These are phyloP conservation scores for Skeletonema potamos DNA, from an alignment of 108 stramenopile genomes.

Conservation along the genomic window DNA sequence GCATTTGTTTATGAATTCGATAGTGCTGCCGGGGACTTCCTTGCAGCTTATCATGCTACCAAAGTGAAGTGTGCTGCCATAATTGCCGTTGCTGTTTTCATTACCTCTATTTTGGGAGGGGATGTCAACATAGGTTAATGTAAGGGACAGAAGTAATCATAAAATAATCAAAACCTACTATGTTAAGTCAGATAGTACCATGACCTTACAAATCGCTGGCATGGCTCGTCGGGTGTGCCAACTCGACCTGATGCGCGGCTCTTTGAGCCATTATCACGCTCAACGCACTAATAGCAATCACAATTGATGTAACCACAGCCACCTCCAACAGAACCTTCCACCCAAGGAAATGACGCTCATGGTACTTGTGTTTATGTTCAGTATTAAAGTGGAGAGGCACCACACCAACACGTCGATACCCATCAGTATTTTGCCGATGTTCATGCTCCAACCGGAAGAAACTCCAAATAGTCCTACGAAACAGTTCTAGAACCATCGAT, in stretches of 20 bases:
- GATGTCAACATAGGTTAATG: too few species aligned
- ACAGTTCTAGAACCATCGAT: conserved; percentile 78
- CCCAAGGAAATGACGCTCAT: conserved; percentile 69
- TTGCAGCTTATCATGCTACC: too few species aligned
- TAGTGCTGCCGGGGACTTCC: too few species aligned
- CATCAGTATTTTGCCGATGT: conserved; percentile 77
- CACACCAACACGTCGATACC: conserved; percentile 81
- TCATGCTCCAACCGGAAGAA: conserved; percentile 92
- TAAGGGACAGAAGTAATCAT: too few species aligned
- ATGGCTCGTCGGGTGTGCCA: conserved; percentile 6
- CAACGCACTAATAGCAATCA: conserved; percentile 59
- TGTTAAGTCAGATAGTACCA: too few species aligned
- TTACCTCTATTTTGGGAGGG: too few species aligned
- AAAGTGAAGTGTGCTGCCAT: too few species aligned
- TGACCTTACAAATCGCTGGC: background rate
- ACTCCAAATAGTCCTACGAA: conserved; percentile 89
- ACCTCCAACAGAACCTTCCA: conserved; percentile 76
- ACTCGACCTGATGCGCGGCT: conserved; percentile 38
- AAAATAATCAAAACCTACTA: too few species aligned
- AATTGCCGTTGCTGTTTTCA: too few species aligned
- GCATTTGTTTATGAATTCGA: too few species aligned
- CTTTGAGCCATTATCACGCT: conserved; percentile 83
- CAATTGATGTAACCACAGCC: conserved; percentile 55
- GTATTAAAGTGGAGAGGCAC: conserved; percentile 91
- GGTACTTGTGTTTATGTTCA: conserved; percentile 77